These are phyloP conservation scores for Comarum palustre DNA, from an alignment of 306 rosid genomes.

Conservation along the genomic window DNA sequence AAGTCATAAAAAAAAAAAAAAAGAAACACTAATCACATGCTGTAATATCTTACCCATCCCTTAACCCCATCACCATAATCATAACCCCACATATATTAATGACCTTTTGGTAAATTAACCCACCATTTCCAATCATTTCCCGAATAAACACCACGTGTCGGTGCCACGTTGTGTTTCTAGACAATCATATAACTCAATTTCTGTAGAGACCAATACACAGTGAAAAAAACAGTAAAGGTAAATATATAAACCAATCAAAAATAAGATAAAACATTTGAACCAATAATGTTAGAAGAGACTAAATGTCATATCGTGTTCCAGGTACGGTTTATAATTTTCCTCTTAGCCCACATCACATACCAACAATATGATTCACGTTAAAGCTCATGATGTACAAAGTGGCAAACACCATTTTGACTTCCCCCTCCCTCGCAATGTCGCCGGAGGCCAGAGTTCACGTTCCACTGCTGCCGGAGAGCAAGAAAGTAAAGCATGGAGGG, in stretches of 20 bases:
- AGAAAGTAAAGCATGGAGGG: constrained; percentile 30
- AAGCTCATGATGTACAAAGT: not conserved
- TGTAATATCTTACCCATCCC: not conserved
- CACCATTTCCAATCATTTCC: not conserved
- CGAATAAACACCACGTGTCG: no score
- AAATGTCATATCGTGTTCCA: no score
- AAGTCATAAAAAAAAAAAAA: no score
- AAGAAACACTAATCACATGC: no score
- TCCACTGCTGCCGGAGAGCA: constrained; percentile 45
- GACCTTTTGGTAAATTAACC: constrained; percentile 31
- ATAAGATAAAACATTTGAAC: no score
- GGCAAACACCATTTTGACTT: not conserved
- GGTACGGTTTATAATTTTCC: no score
- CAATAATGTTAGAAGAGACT: no score
- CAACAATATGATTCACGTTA: not conserved
- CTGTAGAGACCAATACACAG: no score
- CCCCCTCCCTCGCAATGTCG: constrained; percentile 40
- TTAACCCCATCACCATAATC: not conserved
- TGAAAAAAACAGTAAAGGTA: no score
- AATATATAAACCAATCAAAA: no score
- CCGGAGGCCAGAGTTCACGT: constrained; percentile 41
- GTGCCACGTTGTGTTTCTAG: no score
- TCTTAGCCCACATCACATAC: not conserved
- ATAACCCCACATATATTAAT: not conserved
- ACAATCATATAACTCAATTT: no score